Evolutionary conservation across 345 rosid species (phyloP).

Genomic region (Durio zibethinus): DNA sequence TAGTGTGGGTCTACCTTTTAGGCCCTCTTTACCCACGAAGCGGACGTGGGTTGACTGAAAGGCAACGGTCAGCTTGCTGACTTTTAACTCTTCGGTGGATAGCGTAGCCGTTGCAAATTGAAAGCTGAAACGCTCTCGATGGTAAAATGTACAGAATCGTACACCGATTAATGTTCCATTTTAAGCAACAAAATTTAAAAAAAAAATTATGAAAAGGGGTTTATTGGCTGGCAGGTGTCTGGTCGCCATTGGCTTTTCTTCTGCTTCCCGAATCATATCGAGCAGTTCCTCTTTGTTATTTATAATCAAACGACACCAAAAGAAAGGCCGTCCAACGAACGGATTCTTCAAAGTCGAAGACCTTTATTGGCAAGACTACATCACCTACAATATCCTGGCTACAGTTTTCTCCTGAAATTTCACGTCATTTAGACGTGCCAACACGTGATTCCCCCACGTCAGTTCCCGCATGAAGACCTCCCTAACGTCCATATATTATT

Average conservation of each 20-base stretch:
- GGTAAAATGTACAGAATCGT: no score
- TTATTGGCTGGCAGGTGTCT: not conserved
- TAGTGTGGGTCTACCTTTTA: not conserved
- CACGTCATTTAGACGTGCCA: conserved; percentile 12
- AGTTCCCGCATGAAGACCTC: conserved; percentile 22
- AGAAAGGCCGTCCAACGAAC: not conserved
- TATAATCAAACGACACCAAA: not conserved
- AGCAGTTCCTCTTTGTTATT: not conserved
- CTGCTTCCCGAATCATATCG: not conserved
- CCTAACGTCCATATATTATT: not conserved
- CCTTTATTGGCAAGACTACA: no score
- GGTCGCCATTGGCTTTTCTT: not conserved
- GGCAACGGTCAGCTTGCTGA: not conserved
- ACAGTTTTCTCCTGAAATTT: no score
- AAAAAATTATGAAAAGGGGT: not conserved
- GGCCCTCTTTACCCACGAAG: not conserved
- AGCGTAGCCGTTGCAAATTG: not conserved
- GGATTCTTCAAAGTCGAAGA: not conserved
- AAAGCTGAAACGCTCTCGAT: not conserved
- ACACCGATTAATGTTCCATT: not conserved
- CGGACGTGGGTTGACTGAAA: not conserved
- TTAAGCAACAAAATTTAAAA: not conserved
- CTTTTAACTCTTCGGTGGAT: not conserved
- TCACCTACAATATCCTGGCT: no score
- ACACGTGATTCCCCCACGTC: conserved; percentile 2